A percentile compares a stretch with the other conserved stretches of the same genome.
These are phyloP conservation scores for Metschnikowia reukaufii DNA, from an alignment of 805 yeast genomes.

Conservation along the genomic window DNA sequence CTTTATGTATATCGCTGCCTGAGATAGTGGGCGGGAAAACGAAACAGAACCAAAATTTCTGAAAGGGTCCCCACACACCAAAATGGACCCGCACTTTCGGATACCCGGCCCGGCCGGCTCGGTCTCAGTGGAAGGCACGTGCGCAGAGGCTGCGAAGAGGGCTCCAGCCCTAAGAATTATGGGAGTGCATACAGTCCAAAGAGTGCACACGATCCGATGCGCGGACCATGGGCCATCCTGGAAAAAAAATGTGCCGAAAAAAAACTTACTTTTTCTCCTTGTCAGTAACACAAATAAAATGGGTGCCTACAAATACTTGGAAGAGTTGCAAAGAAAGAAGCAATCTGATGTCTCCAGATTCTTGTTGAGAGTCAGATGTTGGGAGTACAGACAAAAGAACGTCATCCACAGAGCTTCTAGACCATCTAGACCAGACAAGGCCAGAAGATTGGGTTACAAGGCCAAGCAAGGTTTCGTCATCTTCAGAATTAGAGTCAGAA, in stretches of 20 bases:
- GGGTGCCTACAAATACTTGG: conserved; percentile 99
- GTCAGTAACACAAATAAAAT: conserved; percentile 41
- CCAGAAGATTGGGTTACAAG: conserved; percentile 99
- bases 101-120: too few relatives aligned
- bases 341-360: conserved; percentile 99
- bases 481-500: conserved; percentile 98
- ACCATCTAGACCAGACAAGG: conserved; percentile 99
- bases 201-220: conserved; percentile 2
- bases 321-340: conserved; percentile 99
- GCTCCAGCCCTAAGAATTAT: not conserved
- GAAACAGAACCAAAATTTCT: too few relatives aligned
- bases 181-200: not conserved
- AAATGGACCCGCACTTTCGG: too few relatives aligned
- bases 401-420: conserved; percentile 98
- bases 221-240: conserved; percentile 6
- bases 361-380: conserved; percentile 99
- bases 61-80: too few relatives aligned
- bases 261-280: not conserved
- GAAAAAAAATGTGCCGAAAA: not conserved
- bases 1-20: too few relatives aligned
- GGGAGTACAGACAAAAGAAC: conserved; percentile 99
- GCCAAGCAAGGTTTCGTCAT: conserved; percentile 99
- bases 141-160: not conserved
- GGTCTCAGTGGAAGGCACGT: not conserved
- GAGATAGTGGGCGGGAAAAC: too few relatives aligned